Conservation (phyloP, 73 alveolate genomes). For the Tetrahymena thermophila region DNA sequence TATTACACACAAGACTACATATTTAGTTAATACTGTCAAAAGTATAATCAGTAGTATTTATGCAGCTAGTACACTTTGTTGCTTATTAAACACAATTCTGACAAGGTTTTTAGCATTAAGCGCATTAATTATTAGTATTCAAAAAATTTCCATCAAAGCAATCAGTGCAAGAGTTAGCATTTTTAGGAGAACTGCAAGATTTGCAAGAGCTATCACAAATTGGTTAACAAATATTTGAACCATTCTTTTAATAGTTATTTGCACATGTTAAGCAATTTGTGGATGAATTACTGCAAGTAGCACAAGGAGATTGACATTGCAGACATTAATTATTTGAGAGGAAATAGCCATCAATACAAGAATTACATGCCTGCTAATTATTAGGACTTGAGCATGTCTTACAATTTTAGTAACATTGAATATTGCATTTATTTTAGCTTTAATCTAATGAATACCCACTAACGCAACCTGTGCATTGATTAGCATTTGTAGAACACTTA, state of each 20-base stretch:
- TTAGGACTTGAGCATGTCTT: neutral
- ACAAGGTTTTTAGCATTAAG: neutral
- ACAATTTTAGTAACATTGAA: neutral
- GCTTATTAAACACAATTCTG: neutral
- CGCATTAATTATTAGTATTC: neutral
- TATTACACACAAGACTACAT: neutral
- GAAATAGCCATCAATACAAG: neutral
- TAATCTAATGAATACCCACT: neutral
- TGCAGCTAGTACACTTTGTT: neutral
- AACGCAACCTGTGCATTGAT: neutral
- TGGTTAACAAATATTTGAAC: neutral
- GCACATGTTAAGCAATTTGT: neutral
- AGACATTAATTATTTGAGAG: neutral
- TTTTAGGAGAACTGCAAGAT: neutral
- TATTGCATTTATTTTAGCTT: neutral
- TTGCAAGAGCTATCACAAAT: neutral
- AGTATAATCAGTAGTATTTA: neutral
- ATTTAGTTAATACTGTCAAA: neutral
- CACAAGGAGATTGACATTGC: neutral
- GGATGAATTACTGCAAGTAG: neutral
- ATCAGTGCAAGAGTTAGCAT: neutral
- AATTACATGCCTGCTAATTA: neutral
- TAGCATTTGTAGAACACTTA: neutral
- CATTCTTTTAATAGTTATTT: neutral
- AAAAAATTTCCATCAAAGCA: neutral